Percentiles rank a stretch among this genome's conserved stretches.
These are phyloP conservation scores for Fomitopsis pinicola DNA, from an alignment of 1,284 basidiomycete genomes.

Conservation along the genomic window DNA sequence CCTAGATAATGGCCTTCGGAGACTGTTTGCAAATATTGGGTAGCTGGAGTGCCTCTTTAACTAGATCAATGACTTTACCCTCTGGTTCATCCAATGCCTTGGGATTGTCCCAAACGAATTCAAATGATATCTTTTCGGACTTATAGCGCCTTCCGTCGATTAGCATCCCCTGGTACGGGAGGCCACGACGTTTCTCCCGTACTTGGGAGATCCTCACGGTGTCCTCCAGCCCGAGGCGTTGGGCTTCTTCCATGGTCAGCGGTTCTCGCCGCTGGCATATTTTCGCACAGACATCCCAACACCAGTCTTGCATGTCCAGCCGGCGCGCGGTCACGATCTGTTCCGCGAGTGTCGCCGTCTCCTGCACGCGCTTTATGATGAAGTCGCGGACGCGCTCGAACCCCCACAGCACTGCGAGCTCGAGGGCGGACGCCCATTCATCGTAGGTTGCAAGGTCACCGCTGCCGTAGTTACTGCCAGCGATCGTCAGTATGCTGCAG, in stretches of 20 bases:
- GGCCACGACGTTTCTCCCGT: not conserved
- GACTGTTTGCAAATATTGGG: too few species aligned
- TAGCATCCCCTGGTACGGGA: not conserved
- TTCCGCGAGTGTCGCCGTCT: not conserved
- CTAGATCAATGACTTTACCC: too few species aligned
- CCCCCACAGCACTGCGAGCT: not conserved
- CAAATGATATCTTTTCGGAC: too few species aligned
- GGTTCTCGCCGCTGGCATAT: not conserved
- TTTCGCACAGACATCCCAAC: not conserved
- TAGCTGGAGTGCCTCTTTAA: too few species aligned
- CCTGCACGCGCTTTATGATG: not conserved
- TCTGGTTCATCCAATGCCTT: too few species aligned
- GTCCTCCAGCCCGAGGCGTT: not conserved
- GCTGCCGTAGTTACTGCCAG: not conserved
- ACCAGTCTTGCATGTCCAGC: not conserved
- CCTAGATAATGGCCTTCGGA: too few species aligned
- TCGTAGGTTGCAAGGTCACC: not conserved
- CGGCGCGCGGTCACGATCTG: conserved; percentile 1
- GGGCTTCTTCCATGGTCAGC: not conserved
- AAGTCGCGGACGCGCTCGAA: not conserved
- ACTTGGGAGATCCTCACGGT: not conserved
- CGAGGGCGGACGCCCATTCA: not conserved
- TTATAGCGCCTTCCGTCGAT: too few species aligned
- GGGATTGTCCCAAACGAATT: too few species aligned
- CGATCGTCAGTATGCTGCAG: too few species aligned